Percentiles rank a stretch among this genome's conserved stretches.
Evolutionary conservation across 371 early-diverging fungal genomes (phyloP).

Genomic region (Blakeslea trispora): DNA sequence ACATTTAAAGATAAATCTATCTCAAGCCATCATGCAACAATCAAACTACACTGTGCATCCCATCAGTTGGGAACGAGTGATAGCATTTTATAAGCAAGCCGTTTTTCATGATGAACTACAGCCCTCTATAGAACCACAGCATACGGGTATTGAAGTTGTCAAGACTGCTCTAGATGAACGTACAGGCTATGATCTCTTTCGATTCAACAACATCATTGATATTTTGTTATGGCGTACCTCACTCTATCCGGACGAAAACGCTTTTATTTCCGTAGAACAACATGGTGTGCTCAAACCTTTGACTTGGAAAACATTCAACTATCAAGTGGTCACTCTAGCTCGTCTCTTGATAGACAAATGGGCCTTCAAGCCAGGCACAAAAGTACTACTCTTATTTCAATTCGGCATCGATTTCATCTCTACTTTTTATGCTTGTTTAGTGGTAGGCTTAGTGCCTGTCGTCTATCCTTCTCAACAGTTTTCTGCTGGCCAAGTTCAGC

Average conservation of each 20-base stretch:
- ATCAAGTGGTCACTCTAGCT: constrained; percentile 69
- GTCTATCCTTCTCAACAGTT: too few species aligned
- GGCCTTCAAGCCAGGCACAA: constrained; percentile 53
- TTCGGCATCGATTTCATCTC: constrained; percentile 74
- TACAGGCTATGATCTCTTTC: constrained; percentile 66
- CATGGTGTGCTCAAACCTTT: constrained; percentile 51
- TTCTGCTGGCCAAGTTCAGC: constrained; percentile 60
- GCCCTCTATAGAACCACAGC: constrained; percentile 63
- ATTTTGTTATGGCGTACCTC: constrained; percentile 72
- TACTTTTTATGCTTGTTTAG: constrained; percentile 80
- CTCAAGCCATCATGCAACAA: constrained; percentile 56
- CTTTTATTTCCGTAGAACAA: constrained; percentile 58
- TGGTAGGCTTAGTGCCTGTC: constrained; percentile 74
- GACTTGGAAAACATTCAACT: constrained; percentile 72
- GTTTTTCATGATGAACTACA: constrained; percentile 28
- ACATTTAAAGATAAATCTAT: constrained; percentile 55
- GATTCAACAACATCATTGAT: constrained; percentile 68
- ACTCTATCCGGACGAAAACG: constrained; percentile 66
- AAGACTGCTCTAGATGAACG: constrained; percentile 67
- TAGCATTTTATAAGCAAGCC: constrained; percentile 24
- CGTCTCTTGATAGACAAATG: constrained; percentile 61
- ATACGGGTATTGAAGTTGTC: constrained; percentile 72
- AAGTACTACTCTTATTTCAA: constrained; percentile 68
- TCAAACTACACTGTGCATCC: constrained; percentile 15
- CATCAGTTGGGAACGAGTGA: too few species aligned